Evolutionary conservation across 1,284 basidiomycete species (phyloP).

Genomic region (Ceratobasidium sp.): DNA sequence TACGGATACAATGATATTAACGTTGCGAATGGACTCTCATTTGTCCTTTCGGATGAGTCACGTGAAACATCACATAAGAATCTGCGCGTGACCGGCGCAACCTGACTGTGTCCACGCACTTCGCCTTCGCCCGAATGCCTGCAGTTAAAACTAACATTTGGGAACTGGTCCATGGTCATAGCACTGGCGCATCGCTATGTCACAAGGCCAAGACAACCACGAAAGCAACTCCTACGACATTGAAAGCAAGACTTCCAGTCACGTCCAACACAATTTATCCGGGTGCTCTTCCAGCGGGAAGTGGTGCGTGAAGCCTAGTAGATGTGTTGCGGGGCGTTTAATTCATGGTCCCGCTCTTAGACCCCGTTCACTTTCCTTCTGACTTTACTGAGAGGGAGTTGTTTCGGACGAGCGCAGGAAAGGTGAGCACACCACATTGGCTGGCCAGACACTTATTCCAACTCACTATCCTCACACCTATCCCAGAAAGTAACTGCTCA

Average conservation of each 20-base stretch:
- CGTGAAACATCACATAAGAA: not conserved
- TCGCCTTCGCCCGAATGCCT: not conserved
- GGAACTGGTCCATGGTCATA: conserved; percentile 8
- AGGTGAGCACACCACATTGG: conserved; percentile 12
- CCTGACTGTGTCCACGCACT: not conserved
- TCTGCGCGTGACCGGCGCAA: not conserved
- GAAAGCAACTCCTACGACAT: not conserved
- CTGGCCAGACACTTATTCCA: not conserved
- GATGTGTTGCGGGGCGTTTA: not conserved
- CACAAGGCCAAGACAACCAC: too few species aligned
- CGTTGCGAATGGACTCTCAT: conserved; percentile 10
- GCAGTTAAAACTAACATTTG: conserved; percentile 20
- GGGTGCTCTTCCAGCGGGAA: not conserved
- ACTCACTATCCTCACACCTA: not conserved
- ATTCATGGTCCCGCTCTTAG: not conserved
- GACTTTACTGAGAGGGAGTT: conserved; percentile 7
- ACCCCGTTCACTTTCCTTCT: conserved; percentile 30
- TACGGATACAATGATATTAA: conserved; percentile 42
- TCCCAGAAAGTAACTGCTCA: conserved; percentile 58
- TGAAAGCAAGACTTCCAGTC: not conserved
- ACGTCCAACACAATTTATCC: not conserved
- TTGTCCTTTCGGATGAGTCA: not conserved
- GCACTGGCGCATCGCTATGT: too few species aligned
- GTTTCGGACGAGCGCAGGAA: conserved; percentile 36
- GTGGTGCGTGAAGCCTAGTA: not conserved